Evolutionary conservation across 139 green algal genomes (phyloP).

Genomic region (Picochlorum sp.): DNA sequence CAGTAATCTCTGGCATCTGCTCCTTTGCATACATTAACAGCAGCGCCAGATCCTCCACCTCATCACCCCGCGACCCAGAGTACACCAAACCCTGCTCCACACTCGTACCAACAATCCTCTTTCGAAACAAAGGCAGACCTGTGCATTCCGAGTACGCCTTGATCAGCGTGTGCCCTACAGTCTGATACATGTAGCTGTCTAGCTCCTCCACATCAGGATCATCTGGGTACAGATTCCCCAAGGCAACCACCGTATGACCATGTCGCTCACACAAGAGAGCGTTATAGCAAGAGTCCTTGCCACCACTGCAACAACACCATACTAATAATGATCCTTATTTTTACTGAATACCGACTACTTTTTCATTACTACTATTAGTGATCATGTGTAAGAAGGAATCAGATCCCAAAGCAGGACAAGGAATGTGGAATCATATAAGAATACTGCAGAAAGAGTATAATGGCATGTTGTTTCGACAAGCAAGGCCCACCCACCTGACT

Average conservation of each 20-base stretch:
- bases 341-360: too few relatives aligned
- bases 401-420: too few relatives aligned
- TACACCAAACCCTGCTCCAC: constrained; percentile 56
- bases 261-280: constrained; percentile 42
- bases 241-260: constrained; percentile 57
- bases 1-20: constrained; percentile 41
- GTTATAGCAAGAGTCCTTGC: constrained; percentile 72
- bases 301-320: constrained; percentile 38
- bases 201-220: constrained; percentile 62
- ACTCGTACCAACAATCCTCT: constrained; percentile 51
- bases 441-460: too few relatives aligned
- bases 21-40: constrained; percentile 66
- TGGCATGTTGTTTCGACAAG: background rate
- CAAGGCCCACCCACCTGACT: constrained; percentile 15
- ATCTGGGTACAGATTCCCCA: constrained; percentile 67
- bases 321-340: too few relatives aligned
- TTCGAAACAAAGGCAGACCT: constrained; percentile 74
- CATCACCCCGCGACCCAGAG: constrained; percentile 58
- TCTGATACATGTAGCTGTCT: constrained; percentile 95
- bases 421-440: too few relatives aligned
- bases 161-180: constrained; percentile 83
- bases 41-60: constrained; percentile 84
- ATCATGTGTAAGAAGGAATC: too few relatives aligned
- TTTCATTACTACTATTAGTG: too few relatives aligned
- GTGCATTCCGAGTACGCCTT: constrained; percentile 69